phyloP scores from a whole-genome alignment of 2,329 filamentous ascomycete genomes.

The Exophiala aquamarina region DNA sequence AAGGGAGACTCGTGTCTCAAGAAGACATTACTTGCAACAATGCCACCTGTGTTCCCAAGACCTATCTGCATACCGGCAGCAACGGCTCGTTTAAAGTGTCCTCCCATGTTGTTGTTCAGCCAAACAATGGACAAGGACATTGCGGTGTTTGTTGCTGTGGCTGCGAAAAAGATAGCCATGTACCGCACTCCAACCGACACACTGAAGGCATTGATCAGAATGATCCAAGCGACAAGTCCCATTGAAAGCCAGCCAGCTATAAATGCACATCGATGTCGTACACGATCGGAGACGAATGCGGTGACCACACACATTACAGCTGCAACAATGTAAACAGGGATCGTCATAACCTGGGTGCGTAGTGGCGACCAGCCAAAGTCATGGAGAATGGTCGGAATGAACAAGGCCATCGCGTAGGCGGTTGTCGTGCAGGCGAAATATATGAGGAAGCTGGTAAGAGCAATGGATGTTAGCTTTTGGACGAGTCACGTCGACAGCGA shows the following conservation, averaged over 20 bases:
- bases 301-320: slow-evolving; percentile 28
- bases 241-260: slow-evolving; percentile 33
- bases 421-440: slow-evolving; percentile 36
- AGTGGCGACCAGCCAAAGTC: slow-evolving; percentile 33
- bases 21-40: slow-evolving; percentile 42
- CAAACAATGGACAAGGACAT: slow-evolving; percentile 29
- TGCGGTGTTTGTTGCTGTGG: slow-evolving; percentile 31
- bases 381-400: slow-evolving; percentile 36
- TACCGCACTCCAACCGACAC: slow-evolving; percentile 28
- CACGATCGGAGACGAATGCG: slow-evolving; percentile 30
- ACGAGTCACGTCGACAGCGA: neutral
- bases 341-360: slow-evolving; percentile 34
- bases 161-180: slow-evolving; percentile 28
- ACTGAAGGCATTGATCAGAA: slow-evolving; percentile 30
- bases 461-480: neutral
- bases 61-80: slow-evolving; percentile 37
- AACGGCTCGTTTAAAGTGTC: slow-evolving; percentile 30
- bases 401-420: slow-evolving; percentile 34
- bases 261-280: slow-evolving; percentile 35
- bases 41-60: slow-evolving; percentile 32
- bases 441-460: slow-evolving; percentile 22
- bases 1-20: slow-evolving; percentile 33
- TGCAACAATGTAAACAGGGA: slow-evolving; percentile 35
- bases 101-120: slow-evolving; percentile 32
- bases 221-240: slow-evolving; percentile 34